Evolutionary conservation across 176 grass and related monocot genomes (phyloP).

Genomic region (Rhipidocladum racemiflorum): DNA sequence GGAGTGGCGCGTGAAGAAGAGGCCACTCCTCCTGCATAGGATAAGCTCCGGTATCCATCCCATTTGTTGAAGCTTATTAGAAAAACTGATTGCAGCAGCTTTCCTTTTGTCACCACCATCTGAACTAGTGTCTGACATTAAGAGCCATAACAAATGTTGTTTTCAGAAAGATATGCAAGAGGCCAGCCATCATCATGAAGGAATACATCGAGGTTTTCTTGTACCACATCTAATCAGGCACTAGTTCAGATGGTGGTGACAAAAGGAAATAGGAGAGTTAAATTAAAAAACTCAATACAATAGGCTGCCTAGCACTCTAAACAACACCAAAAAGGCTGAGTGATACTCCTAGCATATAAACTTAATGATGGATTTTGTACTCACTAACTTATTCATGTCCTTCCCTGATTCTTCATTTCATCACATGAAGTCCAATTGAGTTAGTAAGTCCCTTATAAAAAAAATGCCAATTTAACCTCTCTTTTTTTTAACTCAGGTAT

Average conservation of each 20-base stretch:
- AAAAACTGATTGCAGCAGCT: slow-evolving; percentile 67
- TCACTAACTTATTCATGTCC: not conserved
- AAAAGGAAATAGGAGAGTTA: too few relatives aligned
- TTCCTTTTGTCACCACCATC: too few relatives aligned
- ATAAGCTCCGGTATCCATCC: slow-evolving; percentile 93
- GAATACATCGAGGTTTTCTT: too few relatives aligned
- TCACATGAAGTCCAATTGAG: not conserved
- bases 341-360: too few relatives aligned
- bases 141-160: not conserved
- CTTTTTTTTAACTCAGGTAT: not conserved
- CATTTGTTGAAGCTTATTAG: slow-evolving; percentile 75
- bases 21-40: slow-evolving; percentile 89
- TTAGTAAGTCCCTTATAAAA: not conserved
- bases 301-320: too few relatives aligned
- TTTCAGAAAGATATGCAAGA: not conserved
- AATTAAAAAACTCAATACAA: too few relatives aligned
- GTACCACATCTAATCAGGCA: too few relatives aligned
- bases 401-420: not conserved
- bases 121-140: slow-evolving; percentile 76
- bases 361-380: not conserved
- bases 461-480: not conserved
- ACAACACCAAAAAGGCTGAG: not conserved
- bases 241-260: too few relatives aligned
- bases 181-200: too few relatives aligned
- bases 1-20: too few relatives aligned